phyloP scores from a whole-genome alignment of 2,329 filamentous ascomycete species.

The Monilinia laxa region DNA sequence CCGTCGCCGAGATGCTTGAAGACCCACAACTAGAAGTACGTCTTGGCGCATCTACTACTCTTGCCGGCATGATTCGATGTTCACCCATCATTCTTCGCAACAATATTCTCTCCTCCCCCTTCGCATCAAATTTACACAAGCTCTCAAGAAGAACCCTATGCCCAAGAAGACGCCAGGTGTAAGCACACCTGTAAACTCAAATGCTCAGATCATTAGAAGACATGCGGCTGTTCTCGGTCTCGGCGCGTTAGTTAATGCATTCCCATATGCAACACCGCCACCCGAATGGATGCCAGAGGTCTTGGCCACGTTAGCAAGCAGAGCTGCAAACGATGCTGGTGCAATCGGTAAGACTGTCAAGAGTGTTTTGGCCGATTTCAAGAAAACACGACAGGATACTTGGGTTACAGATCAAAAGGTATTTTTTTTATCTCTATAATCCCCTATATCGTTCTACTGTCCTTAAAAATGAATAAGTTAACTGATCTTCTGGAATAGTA shows the following conservation, averaged over 20 bases:
- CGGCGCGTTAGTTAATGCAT: slow-evolving; percentile 88
- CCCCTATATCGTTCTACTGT: neutral
- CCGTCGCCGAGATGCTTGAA: slow-evolving; percentile 92
- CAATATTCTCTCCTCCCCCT: slow-evolving; percentile 70
- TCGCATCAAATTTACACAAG: slow-evolving; percentile 73
- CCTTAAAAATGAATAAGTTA: neutral
- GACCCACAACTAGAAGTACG: slow-evolving; percentile 93
- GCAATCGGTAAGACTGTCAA: slow-evolving; percentile 96
- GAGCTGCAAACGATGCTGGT: slow-evolving; percentile 83
- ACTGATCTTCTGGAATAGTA: slow-evolving; percentile 49
- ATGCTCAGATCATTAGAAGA: slow-evolving; percentile 74
- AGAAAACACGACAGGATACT: slow-evolving; percentile 98
- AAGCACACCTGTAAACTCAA: slow-evolving; percentile 67
- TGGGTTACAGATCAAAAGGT: slow-evolving; percentile 99
- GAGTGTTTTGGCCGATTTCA: slow-evolving; percentile 91
- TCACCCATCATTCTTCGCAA: slow-evolving; percentile 79
- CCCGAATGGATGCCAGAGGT: slow-evolving; percentile 93
- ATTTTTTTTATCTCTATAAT: slow-evolving; percentile 42
- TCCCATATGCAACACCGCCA: slow-evolving; percentile 92
- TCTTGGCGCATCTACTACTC: slow-evolving; percentile 84
- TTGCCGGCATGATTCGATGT: slow-evolving; percentile 97
- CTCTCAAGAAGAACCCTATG: slow-evolving; percentile 81
- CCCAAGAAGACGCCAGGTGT: slow-evolving; percentile 70
- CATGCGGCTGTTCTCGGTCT: slow-evolving; percentile 91
- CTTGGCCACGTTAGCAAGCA: slow-evolving; percentile 77